Evolutionary conservation across 352 stramenopile species (phyloP).

Genomic region (Pythium utonaiense): DNA sequence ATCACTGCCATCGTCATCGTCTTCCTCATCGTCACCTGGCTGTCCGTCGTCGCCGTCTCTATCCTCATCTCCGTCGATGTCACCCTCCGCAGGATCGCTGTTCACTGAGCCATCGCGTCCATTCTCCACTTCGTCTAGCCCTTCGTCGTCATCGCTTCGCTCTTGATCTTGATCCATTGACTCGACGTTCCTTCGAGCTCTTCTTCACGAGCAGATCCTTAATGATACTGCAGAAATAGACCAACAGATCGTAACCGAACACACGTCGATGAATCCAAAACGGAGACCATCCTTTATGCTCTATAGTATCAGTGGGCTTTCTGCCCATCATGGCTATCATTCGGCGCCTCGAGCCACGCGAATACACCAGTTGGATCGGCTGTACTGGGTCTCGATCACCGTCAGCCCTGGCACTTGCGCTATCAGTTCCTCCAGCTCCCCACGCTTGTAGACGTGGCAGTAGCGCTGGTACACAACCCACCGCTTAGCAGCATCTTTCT

Average conservation of each 20-base stretch:
- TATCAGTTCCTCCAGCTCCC: constrained; percentile 68
- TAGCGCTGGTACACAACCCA: constrained; percentile 84
- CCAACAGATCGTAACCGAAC: background rate
- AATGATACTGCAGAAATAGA: background rate
- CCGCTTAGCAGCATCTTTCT: constrained; percentile 39
- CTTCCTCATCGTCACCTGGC: background rate
- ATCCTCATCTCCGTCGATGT: background rate
- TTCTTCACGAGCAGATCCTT: background rate
- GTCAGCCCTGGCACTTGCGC: constrained; percentile 48
- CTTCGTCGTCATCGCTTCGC: background rate
- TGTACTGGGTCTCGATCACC: constrained; percentile 63
- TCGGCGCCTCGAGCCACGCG: constrained; percentile 29
- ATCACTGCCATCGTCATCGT: constrained; percentile 13
- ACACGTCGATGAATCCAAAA: background rate
- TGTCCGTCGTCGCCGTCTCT: background rate
- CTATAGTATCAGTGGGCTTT: background rate
- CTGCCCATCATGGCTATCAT: background rate
- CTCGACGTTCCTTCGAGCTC: background rate
- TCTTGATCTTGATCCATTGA: background rate
- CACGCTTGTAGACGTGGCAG: constrained; percentile 72
- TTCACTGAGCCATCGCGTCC: background rate
- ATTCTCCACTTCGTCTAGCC: background rate
- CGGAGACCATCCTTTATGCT: background rate
- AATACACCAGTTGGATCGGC: constrained; percentile 79
- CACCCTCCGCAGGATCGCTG: background rate